Evolutionary conservation across 1,139 yeast genomes (phyloP).

Genomic region (Yamadazyma trypodendri): DNA sequence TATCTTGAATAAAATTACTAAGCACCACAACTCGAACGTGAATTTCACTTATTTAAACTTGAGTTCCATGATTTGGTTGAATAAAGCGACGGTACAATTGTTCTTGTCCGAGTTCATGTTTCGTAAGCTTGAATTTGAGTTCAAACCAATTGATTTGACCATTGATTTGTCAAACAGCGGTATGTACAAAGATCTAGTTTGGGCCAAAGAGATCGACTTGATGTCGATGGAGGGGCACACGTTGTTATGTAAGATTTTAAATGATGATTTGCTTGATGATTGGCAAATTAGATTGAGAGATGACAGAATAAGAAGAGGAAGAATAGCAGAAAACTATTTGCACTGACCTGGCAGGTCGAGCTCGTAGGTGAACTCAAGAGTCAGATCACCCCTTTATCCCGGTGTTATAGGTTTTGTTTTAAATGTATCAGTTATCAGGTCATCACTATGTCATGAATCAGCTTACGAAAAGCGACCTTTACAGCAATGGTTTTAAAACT

Average conservation of each 20-base stretch:
- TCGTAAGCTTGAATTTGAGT: conserved; percentile 5
- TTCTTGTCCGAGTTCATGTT: conserved; percentile 23
- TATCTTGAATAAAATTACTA: conserved; percentile 31
- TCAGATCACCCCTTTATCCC: background rate
- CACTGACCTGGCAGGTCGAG: background rate
- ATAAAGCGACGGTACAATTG: conserved; percentile 35
- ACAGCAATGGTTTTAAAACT: conserved; percentile 84
- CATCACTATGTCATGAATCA: conserved; percentile 77
- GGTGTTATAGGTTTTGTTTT: background rate
- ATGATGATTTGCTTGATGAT: conserved; percentile 30
- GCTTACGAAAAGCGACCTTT: conserved; percentile 69
- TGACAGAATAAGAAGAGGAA: conserved; percentile 42
- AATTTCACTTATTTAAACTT: conserved; percentile 32
- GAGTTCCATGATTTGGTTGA: conserved; percentile 54
- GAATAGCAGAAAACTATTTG: conserved; percentile 46
- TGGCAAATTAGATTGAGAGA: conserved; percentile 30
- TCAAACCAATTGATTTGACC: conserved; percentile 22
- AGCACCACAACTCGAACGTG: conserved; percentile 20
- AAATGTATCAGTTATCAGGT: conserved; percentile 81
- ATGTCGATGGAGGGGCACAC: conserved; percentile 28
- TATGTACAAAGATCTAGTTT: conserved; percentile 53
- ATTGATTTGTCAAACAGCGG: conserved; percentile 57
- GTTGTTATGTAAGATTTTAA: conserved; percentile 31
- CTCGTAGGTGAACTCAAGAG: background rate
- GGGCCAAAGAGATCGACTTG: conserved; percentile 49